A percentile compares a stretch with the other conserved stretches of the same genome.
phyloP scores from a whole-genome alignment of 257 asterid species.

The Dorcoceras hygrometricum region DNA sequence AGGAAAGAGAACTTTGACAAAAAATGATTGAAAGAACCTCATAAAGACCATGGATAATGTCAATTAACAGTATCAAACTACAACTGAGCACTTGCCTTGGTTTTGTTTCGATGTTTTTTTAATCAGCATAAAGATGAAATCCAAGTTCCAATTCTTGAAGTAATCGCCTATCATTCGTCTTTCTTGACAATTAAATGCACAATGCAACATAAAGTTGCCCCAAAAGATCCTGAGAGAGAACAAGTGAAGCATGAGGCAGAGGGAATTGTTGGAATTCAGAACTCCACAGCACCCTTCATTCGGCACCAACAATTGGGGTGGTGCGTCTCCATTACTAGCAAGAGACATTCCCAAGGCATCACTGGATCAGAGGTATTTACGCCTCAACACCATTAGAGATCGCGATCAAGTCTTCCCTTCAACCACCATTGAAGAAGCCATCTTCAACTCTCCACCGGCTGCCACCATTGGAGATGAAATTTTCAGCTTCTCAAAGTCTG shows the following conservation, averaged over 20 bases:
- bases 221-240: background rate
- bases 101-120: background rate
- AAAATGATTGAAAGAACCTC: background rate
- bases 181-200: background rate
- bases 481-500: slow-evolving; percentile 24
- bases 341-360: slow-evolving; percentile 56
- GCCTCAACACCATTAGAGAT: slow-evolving; percentile 40
- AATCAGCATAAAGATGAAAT: background rate
- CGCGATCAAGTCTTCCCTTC: slow-evolving; percentile 39
- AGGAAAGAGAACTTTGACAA: too few species aligned
- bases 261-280: slow-evolving; percentile 45
- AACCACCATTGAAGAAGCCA: slow-evolving; percentile 29
- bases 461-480: slow-evolving; percentile 36
- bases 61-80: slow-evolving; percentile 19
- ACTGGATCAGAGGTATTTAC: slow-evolving; percentile 51
- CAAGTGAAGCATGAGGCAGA: slow-evolving; percentile 33
- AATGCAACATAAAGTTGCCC: background rate
- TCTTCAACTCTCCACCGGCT: slow-evolving; percentile 23
- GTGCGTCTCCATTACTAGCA: slow-evolving; percentile 72
- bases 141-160: slow-evolving; percentile 35
- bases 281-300: slow-evolving; percentile 69
- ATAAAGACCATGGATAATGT: background rate
- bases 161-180: slow-evolving; percentile 28
- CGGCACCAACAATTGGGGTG: slow-evolving; percentile 77
- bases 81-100: slow-evolving; percentile 13